These are phyloP conservation scores for Strobilomyces confusus DNA, from an alignment of 768 basidiomycete genomes.

Conservation along the genomic window DNA sequence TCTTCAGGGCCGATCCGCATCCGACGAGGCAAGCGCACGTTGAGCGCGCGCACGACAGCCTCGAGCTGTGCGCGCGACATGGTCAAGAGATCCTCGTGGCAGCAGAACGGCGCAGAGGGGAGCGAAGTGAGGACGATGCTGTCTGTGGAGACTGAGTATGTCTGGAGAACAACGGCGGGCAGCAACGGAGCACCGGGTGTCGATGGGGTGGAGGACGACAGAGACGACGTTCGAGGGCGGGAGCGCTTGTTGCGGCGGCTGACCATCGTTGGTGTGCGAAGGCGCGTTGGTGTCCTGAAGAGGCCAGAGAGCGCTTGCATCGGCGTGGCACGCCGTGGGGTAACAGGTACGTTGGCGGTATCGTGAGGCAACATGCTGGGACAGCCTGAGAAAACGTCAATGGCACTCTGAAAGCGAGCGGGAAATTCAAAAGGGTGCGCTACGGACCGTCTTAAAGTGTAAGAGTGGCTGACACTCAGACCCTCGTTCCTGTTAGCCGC, in stretches of 20 bases:
- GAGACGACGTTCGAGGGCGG: constrained; percentile 7
- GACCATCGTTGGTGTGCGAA: constrained; percentile 18
- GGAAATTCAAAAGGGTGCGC: neutral
- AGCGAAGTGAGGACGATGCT: constrained; percentile 64
- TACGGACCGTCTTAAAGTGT: neutral
- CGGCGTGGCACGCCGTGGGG: constrained; percentile 11
- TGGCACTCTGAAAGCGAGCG: neutral
- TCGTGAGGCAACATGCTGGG: constrained; percentile 9
- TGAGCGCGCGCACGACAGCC: constrained; percentile 50
- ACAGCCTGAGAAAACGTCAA: neutral
- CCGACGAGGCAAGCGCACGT: constrained; percentile 49
- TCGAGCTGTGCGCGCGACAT: constrained; percentile 57
- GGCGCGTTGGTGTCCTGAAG: constrained; percentile 23
- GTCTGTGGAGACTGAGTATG: constrained; percentile 45
- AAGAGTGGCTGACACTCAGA: constrained; percentile 7
- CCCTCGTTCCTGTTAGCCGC: constrained; percentile 6
- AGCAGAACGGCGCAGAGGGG: constrained; percentile 59
- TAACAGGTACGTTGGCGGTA: neutral
- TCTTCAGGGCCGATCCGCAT: constrained; percentile 45
- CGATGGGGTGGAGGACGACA: constrained; percentile 8
- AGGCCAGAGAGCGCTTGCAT: constrained; percentile 17
- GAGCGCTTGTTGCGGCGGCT: constrained; percentile 20
- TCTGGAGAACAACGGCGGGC: constrained; percentile 55
- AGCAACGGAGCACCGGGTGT: constrained; percentile 6
- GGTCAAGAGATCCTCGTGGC: constrained; percentile 66